phyloP scores from a whole-genome alignment of 2,329 filamentous ascomycete species.

The Hymenoscyphus albidus region DNA sequence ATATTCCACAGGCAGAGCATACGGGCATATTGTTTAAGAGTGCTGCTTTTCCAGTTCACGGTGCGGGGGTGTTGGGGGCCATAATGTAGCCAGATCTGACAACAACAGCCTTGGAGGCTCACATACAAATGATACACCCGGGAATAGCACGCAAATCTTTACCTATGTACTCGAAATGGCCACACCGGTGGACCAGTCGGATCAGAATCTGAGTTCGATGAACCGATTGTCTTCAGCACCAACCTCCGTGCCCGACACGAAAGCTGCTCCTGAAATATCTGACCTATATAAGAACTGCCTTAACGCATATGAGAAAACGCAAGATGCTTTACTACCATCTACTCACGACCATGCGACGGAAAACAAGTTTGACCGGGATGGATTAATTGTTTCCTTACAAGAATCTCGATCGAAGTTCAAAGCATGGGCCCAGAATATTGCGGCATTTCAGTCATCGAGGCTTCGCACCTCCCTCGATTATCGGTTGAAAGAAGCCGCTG shows the following conservation, averaged over 20 bases:
- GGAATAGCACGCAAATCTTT: neutral
- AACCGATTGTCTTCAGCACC: neutral
- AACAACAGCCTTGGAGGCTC: too few relatives aligned
- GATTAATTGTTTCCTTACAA: conserved; percentile 11
- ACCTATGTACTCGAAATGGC: neutral
- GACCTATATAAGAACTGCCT: conserved; percentile 4
- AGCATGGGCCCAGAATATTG: conserved; percentile 28
- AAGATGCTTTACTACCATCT: neutral
- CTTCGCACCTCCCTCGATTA: conserved; percentile 24
- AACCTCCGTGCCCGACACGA: conserved; percentile 16
- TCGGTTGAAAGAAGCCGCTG: conserved; percentile 24
- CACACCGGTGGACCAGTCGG: neutral
- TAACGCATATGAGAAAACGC: neutral
- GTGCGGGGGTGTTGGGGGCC: neutral
- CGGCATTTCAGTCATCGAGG: conserved; percentile 21
- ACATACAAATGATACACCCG: neutral
- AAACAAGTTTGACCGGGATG: conserved; percentile 16
- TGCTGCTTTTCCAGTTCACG: neutral
- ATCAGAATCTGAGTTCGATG: neutral
- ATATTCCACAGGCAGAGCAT: neutral
- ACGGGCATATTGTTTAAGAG: neutral
- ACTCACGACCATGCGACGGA: conserved; percentile 1
- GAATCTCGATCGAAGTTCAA: conserved; percentile 22
- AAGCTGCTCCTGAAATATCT: conserved; percentile 17
- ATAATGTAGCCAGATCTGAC: neutral